Percentiles rank a stretch among this genome's conserved stretches.
phyloP scores from a whole-genome alignment of 441 rosid genomes.

The Kokia cookei region DNA sequence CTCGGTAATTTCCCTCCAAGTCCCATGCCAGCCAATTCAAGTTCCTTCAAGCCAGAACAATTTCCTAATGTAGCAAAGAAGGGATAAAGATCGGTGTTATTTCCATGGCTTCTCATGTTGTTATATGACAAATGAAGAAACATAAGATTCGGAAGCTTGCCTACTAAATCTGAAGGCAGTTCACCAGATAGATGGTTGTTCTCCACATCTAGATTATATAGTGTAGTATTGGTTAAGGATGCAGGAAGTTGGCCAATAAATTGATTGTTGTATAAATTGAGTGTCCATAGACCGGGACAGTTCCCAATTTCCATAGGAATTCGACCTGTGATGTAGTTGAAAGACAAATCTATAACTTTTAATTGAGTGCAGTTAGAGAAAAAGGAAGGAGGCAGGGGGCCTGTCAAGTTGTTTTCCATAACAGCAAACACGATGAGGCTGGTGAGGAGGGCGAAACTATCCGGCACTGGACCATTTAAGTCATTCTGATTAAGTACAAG shows the following conservation, averaged over 20 bases:
- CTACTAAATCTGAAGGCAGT: constrained; percentile 14
- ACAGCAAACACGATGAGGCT: constrained; percentile 19
- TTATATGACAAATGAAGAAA: constrained; percentile 28
- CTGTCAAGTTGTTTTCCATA: constrained; percentile 22
- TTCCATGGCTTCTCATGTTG: constrained; percentile 34
- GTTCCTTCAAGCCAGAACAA: constrained; percentile 33
- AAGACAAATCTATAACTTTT: constrained; percentile 29
- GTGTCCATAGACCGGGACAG: constrained; percentile 25
- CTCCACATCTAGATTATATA: not conserved
- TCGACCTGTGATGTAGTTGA: constrained; percentile 29
- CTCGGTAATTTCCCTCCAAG: constrained; percentile 43
- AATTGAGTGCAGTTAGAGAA: constrained; percentile 41
- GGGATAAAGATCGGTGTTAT: constrained; percentile 35
- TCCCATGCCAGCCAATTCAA: constrained; percentile 46
- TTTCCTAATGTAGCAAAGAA: constrained; percentile 42
- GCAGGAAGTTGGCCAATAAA: constrained; percentile 35
- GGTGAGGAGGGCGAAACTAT: constrained; percentile 19
- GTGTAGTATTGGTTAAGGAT: constrained; percentile 31
- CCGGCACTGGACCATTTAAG: constrained; percentile 30
- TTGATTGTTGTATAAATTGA: constrained; percentile 35
- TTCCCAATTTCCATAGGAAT: constrained; percentile 36
- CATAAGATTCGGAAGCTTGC: constrained; percentile 11
- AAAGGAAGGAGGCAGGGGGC: constrained; percentile 33
- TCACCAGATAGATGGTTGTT: constrained; percentile 30
- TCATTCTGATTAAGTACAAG: constrained; percentile 14